Evolutionary conservation across 805 yeast genomes (phyloP).

Genomic region (Ogataea philodendri): DNA sequence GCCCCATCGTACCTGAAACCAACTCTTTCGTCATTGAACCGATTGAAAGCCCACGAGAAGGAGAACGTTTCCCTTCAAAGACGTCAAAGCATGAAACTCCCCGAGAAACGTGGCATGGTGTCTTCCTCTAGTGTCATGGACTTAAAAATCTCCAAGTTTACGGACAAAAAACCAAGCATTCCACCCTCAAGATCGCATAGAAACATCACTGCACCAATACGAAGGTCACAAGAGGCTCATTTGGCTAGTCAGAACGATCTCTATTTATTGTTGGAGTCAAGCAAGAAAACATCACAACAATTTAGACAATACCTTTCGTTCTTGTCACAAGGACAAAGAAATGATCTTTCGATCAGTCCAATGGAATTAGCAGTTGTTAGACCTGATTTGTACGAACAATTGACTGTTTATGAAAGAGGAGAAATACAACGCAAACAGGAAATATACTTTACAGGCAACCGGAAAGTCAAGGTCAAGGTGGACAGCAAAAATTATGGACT

Average conservation of each 20-base stretch:
- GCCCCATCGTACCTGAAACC: slow-evolving; percentile 25
- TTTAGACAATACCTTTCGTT: slow-evolving; percentile 11
- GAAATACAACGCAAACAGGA: slow-evolving; percentile 51
- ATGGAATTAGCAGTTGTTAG: slow-evolving; percentile 16
- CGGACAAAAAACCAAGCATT: slow-evolving; percentile 11
- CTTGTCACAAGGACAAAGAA: background rate
- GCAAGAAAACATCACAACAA: slow-evolving; percentile 6
- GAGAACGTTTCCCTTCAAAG: slow-evolving; percentile 17
- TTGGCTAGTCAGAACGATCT: slow-evolving; percentile 12
- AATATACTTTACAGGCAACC: slow-evolving; percentile 50
- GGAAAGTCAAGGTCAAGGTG: slow-evolving; percentile 26
- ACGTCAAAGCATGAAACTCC: slow-evolving; percentile 2
- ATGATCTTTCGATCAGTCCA: slow-evolving; percentile 13
- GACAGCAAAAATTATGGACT: slow-evolving; percentile 39
- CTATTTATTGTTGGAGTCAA: slow-evolving; percentile 8
- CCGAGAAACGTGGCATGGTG: slow-evolving; percentile 6
- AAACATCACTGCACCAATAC: slow-evolving; percentile 3
- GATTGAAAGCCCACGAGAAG: slow-evolving; percentile 15
- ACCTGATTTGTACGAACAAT: slow-evolving; percentile 23
- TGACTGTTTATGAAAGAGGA: slow-evolving; percentile 59
- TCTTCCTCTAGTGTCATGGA: slow-evolving; percentile 8
- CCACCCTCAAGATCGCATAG: background rate
- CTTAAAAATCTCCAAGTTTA: slow-evolving; percentile 2
- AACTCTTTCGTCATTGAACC: slow-evolving; percentile 20
- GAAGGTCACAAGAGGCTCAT: slow-evolving; percentile 2